Conservation (phyloP, 495 filamentous ascomycete species). For the Penicillium bialowiezense region DNA sequence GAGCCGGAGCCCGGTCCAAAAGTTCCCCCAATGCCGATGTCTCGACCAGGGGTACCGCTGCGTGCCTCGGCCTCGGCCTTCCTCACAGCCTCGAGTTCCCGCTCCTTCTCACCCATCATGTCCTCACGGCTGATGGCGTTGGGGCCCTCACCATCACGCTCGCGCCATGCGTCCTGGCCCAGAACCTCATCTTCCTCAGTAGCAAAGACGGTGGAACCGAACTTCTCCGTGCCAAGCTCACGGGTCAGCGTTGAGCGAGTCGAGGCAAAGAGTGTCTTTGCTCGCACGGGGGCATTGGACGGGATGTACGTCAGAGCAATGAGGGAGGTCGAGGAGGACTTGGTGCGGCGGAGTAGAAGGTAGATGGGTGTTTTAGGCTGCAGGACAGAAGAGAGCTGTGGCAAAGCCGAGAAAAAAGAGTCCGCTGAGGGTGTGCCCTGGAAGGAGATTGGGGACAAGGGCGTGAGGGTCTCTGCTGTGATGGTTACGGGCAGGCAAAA, state of each 20-base stretch:
- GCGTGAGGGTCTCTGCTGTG: constrained; percentile 67
- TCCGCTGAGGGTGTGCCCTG: constrained; percentile 39
- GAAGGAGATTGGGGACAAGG: constrained; percentile 57
- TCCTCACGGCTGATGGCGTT: constrained; percentile 44
- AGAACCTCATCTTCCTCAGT: constrained; percentile 66
- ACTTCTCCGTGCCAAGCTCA: constrained; percentile 87
- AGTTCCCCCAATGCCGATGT: constrained; percentile 55
- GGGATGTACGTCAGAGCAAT: constrained; percentile 88
- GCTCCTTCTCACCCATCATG: constrained; percentile 87
- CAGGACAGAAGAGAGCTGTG: constrained; percentile 67
- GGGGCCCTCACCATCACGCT: constrained; percentile 63
- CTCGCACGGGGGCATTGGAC: constrained; percentile 80
- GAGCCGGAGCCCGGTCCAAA: constrained; percentile 52
- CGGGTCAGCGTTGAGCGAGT: constrained; percentile 80
- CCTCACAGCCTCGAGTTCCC: constrained; percentile 69
- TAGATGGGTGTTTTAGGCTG: constrained; percentile 75
- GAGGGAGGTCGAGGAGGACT: constrained; percentile 48
- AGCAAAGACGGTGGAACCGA: constrained; percentile 77
- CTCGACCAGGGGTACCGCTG: constrained; percentile 61
- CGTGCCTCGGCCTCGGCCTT: constrained; percentile 77
- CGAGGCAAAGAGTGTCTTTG: constrained; percentile 94
- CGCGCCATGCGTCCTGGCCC: constrained; percentile 67
- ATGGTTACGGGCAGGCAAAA: constrained; percentile 85
- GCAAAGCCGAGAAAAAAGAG: constrained; percentile 58
- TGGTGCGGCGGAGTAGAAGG: constrained; percentile 73